A percentile compares a stretch with the other conserved stretches of the same genome.
Conservation (phyloP, 2,329 filamentous ascomycete species). For the Penicillium digitatum region DNA sequence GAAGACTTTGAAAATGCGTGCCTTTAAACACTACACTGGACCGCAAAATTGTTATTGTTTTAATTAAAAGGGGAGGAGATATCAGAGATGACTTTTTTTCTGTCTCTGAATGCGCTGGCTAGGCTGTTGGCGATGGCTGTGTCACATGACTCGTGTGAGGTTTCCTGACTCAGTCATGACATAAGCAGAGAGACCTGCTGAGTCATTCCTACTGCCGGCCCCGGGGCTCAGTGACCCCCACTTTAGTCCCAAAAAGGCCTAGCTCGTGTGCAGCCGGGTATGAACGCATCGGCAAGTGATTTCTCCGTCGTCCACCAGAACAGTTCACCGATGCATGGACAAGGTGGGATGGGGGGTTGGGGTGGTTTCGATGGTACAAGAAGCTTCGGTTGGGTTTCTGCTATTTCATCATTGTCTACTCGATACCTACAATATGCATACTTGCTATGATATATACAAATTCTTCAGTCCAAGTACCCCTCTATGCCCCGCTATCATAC, state of each 20-base stretch:
- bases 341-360: background rate
- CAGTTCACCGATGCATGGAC: conserved; percentile 27
- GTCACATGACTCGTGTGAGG: conserved; percentile 4
- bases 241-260: conserved; percentile 26
- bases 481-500: conserved; percentile 20
- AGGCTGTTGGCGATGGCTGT: background rate
- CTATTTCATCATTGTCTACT: background rate
- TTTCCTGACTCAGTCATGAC: conserved; percentile 7
- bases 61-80: no score
- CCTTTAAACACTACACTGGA: background rate
- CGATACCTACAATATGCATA: background rate
- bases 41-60: background rate
- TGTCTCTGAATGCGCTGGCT: background rate
- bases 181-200: background rate
- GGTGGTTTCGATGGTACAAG: background rate
- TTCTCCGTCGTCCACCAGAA: conserved; percentile 23
- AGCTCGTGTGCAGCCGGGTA: conserved; percentile 23
- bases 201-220: conserved; percentile 1
- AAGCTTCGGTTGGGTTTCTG: background rate
- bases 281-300: conserved; percentile 20
- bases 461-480: conserved; percentile 11
- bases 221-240: conserved; percentile 25
- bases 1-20: background rate
- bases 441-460: background rate
- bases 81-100: background rate